phyloP scores from a whole-genome alignment of 129 eudicot species.

The Arctium lappa region DNA sequence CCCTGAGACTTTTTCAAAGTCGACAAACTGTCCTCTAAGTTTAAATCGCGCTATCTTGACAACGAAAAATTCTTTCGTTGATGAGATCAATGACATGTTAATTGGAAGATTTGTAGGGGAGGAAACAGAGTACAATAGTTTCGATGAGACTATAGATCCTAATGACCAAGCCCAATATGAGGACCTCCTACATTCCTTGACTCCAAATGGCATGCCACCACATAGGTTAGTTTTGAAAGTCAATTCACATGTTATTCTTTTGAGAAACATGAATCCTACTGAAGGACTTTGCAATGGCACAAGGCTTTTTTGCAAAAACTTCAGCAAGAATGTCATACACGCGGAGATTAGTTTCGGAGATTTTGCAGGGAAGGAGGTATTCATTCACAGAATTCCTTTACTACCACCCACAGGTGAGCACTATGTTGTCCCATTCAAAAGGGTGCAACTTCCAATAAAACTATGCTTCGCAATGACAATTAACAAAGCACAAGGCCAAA shows the following conservation, averaged over 20 bases:
- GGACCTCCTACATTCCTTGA: background rate
- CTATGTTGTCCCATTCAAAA: no score
- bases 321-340: no score
- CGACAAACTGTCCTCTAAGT: background rate
- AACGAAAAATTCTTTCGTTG: background rate
- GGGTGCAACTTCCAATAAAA: background rate
- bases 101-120: no score
- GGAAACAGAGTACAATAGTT: background rate
- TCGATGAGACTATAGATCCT: background rate
- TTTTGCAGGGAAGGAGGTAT: background rate
- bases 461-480: background rate
- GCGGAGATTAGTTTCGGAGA: background rate
- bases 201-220: background rate
- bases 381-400: background rate
- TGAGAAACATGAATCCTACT: background rate
- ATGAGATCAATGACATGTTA: no score
- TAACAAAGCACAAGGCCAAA: background rate
- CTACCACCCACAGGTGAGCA: background rate
- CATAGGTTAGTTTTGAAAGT: background rate
- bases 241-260: background rate
- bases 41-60: background rate
- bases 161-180: background rate
- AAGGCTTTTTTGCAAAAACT: no score
- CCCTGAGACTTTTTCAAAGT: background rate
- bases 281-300: background rate